A percentile compares a stretch with the other conserved stretches of the same genome.
phyloP scores from a whole-genome alignment of 306 rosid species.

The Hippophae gyantsensis region DNA sequence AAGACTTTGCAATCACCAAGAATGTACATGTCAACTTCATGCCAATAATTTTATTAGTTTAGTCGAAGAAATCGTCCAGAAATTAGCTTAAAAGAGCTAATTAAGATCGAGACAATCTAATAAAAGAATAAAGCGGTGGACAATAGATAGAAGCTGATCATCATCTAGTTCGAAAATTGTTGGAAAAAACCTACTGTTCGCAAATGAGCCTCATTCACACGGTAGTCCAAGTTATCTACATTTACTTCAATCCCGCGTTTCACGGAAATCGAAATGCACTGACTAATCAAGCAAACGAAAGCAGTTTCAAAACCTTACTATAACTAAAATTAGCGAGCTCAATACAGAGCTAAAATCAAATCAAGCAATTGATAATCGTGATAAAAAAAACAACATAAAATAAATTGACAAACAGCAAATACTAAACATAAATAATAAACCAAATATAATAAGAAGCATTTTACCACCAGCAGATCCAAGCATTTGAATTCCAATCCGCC shows the following conservation, averaged over 20 bases:
- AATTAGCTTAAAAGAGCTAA: background rate
- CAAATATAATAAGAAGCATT: conserved; percentile 8
- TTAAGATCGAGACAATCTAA: too few species aligned
- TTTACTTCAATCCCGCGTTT: conserved; percentile 13
- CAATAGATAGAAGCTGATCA: conserved; percentile 11
- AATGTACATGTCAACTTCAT: conserved; percentile 7
- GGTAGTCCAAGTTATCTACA: conserved; percentile 10
- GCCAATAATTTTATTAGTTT: conserved; percentile 2
- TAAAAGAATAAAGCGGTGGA: background rate
- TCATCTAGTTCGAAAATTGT: conserved; percentile 21
- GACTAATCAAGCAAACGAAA: conserved; percentile 3
- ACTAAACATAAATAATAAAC: background rate
- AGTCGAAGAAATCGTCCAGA: conserved; percentile 9
- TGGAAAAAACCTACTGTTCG: background rate
- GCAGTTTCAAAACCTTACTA: background rate
- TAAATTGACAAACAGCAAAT: too few species aligned
- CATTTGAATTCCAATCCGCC: conserved; percentile 35
- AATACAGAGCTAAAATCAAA: background rate
- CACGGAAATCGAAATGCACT: conserved; percentile 9
- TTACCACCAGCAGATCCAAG: conserved; percentile 81
- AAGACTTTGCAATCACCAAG: background rate
- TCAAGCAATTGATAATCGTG: background rate
- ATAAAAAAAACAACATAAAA: conserved; percentile 2
- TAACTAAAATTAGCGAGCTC: conserved; percentile 1
- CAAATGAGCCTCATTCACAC: background rate